Percentiles rank a stretch among this genome's conserved stretches.
These are phyloP conservation scores for Ceratobasidium sp. DNA, from an alignment of 1,284 basidiomycete genomes.

Conservation along the genomic window DNA sequence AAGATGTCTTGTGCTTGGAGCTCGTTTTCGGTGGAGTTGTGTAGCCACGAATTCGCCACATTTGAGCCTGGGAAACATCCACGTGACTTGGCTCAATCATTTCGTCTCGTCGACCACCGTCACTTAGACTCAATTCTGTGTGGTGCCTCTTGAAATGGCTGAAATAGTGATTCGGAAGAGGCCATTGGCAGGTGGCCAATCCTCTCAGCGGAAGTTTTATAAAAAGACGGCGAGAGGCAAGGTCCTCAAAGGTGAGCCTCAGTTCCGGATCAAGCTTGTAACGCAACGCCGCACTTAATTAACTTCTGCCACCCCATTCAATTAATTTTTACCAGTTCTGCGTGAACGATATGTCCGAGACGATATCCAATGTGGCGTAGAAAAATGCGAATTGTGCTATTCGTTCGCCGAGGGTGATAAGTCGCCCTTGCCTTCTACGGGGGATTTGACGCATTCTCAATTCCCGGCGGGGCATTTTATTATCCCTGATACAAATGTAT, in stretches of 20 bases:
- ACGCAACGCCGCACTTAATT: too few species aligned
- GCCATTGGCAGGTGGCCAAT: constrained; percentile 23
- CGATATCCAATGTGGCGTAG: constrained; percentile 89
- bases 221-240: constrained; percentile 95
- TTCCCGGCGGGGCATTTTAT: constrained; percentile 78
- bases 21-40: too few species aligned
- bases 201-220: constrained; percentile 82
- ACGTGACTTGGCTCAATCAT: not conserved
- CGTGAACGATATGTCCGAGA: constrained; percentile 92
- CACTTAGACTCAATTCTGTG: too few species aligned
- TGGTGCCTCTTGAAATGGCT: constrained; percentile 1
- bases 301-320: too few species aligned
- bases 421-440: constrained; percentile 57
- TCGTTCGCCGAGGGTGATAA: constrained; percentile 52
- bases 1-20: too few species aligned
- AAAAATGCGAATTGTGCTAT: constrained; percentile 68
- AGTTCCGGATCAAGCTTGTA: too few species aligned
- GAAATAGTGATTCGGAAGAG: constrained; percentile 33
- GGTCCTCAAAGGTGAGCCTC: constrained; percentile 79
- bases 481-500: constrained; percentile 94
- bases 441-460: constrained; percentile 59
- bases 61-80: not conserved
- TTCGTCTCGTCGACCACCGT: too few species aligned
- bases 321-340: too few species aligned
- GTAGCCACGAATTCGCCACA: too few species aligned